Evolutionary conservation across 225 moss, liverwort and hornwort species (phyloP), one percentile per base, ranked within the genome.

Genomic region (Polytrichum commune): DNA sequence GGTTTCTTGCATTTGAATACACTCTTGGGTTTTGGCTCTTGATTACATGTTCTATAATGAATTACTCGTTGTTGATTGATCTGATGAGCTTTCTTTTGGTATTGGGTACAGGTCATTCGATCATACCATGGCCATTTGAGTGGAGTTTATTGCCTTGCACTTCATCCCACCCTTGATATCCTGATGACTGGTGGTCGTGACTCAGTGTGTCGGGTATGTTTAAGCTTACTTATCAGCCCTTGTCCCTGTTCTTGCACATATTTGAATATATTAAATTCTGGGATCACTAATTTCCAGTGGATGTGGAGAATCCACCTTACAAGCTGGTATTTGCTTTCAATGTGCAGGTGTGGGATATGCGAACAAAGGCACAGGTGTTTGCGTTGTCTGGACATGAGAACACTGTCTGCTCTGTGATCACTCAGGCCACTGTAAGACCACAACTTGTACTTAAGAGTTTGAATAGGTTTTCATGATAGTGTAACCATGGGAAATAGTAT

Each of bases 91-190:
- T 18, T 55, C 23, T 22, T 27, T 68, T 62, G 33, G 29, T 25
- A 74, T 55, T 60, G 71, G 68, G 56, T 69, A 68, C 89, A 96
- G 96, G 96, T 97, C 63, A 98, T 98, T 22, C 86, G 97, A 29
- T 95, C 94, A 46, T 98, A 98, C 64, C 97, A 98, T 85, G 97
- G 97, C 69, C 97, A 98, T 74, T 73, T 98, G 68, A 98, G 97
- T 86, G 97, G 97, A 78, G 94, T 98, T 58, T 95, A 98, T 69
- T 98, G 97, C 78, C 83, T 98, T 67, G 81, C 97, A 27, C 91
- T 98, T 69, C 97, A 98, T 87, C 94, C 97, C 64, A 98, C 94
- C 58, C 83, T 98, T 54, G 97, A 98, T 75, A 83, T 98, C 66
- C 84, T 98, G 64, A 88, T 98, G 94, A 98, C 97, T 56, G 97